Evolutionary conservation across 2,329 filamentous ascomycete genomes (phyloP).

Genomic region (Boeremia exigua): DNA sequence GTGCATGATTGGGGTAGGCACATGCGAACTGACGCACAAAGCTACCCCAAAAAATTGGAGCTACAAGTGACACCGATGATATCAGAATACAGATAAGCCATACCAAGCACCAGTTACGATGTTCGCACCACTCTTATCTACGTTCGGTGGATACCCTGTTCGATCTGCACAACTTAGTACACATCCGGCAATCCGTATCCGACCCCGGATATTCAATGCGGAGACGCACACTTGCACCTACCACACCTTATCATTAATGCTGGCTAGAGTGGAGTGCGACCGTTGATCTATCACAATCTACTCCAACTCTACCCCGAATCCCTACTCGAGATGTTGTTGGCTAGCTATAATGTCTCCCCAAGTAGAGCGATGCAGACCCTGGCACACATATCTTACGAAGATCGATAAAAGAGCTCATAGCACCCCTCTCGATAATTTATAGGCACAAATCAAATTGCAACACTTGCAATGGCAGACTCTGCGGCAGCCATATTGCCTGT

Average conservation of each 20-base stretch:
- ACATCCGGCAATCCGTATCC: slow-evolving; percentile 1
- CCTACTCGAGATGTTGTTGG: background rate
- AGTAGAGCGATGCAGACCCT: background rate
- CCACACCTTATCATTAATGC: slow-evolving; percentile 5
- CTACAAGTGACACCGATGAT: background rate
- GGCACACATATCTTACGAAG: background rate
- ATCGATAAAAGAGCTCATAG: slow-evolving; percentile 1
- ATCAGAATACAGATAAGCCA: slow-evolving; percentile 7
- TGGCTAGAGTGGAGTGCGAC: background rate
- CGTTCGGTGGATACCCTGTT: background rate
- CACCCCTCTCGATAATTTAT: no score
- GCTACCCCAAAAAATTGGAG: slow-evolving; percentile 8
- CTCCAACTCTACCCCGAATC: slow-evolving; percentile 7
- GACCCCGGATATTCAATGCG: slow-evolving; percentile 6
- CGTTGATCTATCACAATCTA: slow-evolving; percentile 10
- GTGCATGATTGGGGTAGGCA: background rate
- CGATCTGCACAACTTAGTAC: slow-evolving; percentile 9
- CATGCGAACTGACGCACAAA: background rate
- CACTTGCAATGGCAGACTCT: slow-evolving; percentile 6
- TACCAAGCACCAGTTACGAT: slow-evolving; percentile 1
- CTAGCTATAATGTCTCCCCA: background rate
- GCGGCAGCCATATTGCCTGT: slow-evolving; percentile 23
- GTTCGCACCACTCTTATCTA: slow-evolving; percentile 9
- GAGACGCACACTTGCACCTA: slow-evolving; percentile 13
- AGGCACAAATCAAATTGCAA: no score